Conservation (phyloP, 345 rosid species). For the Gossypium sturtianum region DNA sequence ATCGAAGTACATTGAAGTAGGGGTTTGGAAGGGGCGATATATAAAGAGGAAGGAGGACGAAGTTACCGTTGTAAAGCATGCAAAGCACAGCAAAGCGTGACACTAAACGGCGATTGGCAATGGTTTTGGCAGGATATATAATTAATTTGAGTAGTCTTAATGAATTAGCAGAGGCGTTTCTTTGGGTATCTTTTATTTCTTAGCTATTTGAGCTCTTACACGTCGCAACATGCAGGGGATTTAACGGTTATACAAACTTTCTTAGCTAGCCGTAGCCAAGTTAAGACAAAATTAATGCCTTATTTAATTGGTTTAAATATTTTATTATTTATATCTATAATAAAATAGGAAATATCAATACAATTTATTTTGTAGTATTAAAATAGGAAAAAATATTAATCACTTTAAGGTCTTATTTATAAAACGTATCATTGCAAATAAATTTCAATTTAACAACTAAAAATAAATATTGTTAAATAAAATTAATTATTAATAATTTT, state of each 20-base stretch:
- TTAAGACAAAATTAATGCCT: neutral
- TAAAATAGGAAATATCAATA: neutral
- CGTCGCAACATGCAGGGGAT: constrained; percentile 49
- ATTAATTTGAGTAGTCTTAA: neutral
- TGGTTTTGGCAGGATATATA: constrained; percentile 22
- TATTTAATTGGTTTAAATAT: too few relatives aligned
- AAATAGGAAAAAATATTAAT: neutral
- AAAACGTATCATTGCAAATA: too few relatives aligned
- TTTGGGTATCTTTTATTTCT: constrained; percentile 7
- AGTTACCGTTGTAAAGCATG: constrained; percentile 15
- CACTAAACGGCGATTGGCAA: neutral
- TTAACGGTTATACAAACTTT: constrained; percentile 32
- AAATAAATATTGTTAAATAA: too few relatives aligned
- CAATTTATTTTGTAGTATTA: neutral
- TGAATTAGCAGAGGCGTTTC: constrained; percentile 33
- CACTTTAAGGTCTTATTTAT: too few relatives aligned
- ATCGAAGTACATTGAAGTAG: neutral
- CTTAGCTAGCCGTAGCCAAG: neutral
- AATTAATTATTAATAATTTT: too few relatives aligned
- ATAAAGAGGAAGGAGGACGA: neutral
- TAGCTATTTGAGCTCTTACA: constrained; percentile 22
- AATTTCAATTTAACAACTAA: too few relatives aligned
- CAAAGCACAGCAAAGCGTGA: neutral
- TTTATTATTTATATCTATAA: too few relatives aligned
- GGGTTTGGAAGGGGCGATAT: neutral